Base-by-base conservation (phyloP, 352 stramenopile species). In the Globisporangium cylindrosporum region DNA sequence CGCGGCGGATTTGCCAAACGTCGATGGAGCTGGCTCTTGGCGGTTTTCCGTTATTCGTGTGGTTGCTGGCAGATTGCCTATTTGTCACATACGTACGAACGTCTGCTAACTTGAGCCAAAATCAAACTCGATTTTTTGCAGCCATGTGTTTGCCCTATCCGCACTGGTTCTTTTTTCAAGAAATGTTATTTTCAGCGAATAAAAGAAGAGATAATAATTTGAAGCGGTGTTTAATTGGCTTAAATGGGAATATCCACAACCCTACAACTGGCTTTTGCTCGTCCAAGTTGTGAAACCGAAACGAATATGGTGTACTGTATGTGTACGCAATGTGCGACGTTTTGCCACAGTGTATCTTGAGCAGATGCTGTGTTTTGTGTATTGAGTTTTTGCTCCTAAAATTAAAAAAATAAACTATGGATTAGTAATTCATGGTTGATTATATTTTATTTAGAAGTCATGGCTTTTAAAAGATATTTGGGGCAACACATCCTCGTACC, bases 231-330 rank as follows among this genome's bases (percentile, higher is more conserved):
- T 36, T 59, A 4, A 59, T 59, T 59, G 53, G 53, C 7, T 38
- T 1, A 38, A 59, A 59, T 22, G 8, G 1, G 0, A 2, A 51
- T 18, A 51, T 2, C 2, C 27, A 43, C 54, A 43, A 60, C 54
- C 54, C 27, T 25, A 43, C 54, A 20, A 60, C 54, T 27, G 49
- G 25, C 54, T 60, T 58, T 58, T 56, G 49, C 14, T n/a, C 6
- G 41, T n/a, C 43, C 43, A 51, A 48, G 10, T 22, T 51, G 18
- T 51, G 43, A 51, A 51, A 51, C 43, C 5, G 6, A 51, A 51
- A 1, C 18, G 18, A 51, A 51, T 51, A 51, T 51, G 18, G 43
- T 2, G 43, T 51, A 51, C 43, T 51, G 43, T 51, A 51, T 51
- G 43, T 51, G 43, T 51, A 51, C 18, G 3, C 43, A 51, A 51